phyloP scores from a whole-genome alignment of 1,139 yeast genomes.

The Blastobotrys capitulatus region DNA sequence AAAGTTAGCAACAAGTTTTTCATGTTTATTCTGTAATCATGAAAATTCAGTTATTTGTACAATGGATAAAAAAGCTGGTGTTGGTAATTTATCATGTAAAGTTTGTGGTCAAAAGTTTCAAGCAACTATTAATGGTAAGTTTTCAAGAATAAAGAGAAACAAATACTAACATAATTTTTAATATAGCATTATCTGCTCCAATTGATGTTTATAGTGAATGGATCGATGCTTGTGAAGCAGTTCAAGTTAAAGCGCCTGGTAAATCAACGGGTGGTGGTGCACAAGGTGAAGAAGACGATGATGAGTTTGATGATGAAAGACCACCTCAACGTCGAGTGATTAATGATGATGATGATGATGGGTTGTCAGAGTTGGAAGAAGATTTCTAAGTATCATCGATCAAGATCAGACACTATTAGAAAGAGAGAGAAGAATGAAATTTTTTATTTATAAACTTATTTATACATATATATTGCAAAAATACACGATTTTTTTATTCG shows the following conservation, averaged over 20 bases:
- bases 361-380: constrained; percentile 26
- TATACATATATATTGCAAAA: too few species aligned
- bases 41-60: constrained; percentile 87
- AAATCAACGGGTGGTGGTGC: constrained; percentile 29
- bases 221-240: constrained; percentile 98
- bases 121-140: constrained; percentile 66
- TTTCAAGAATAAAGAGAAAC: background rate
- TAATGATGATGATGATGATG: constrained; percentile 21
- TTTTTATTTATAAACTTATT: too few species aligned
- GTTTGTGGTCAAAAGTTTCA: constrained; percentile 95
- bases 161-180: background rate
- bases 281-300: constrained; percentile 14
- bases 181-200: constrained; percentile 64
- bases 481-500: too few species aligned
- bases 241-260: constrained; percentile 56
- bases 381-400: background rate
- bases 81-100: constrained; percentile 84
- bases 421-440: too few species aligned
- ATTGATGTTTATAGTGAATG: constrained; percentile 96
- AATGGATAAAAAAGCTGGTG: constrained; percentile 77
- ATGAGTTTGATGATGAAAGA: constrained; percentile 18
- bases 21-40: constrained; percentile 93
- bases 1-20: constrained; percentile 76
- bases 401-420: too few species aligned
- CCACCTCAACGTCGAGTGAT: background rate